phyloP scores from a whole-genome alignment of 441 rosid genomes.

The Croton setiger region DNA sequence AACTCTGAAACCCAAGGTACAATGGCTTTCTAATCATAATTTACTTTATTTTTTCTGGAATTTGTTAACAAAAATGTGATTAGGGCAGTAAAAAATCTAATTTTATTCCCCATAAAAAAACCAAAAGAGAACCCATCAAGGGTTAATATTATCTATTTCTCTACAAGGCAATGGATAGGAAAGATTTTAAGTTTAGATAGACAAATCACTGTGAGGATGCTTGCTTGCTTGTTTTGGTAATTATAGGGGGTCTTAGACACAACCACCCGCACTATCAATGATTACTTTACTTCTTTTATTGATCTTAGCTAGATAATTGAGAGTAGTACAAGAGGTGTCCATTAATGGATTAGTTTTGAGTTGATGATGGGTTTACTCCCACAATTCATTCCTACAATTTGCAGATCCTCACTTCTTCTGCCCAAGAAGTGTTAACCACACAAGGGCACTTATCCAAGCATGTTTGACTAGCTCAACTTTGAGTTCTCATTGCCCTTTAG shows the following conservation, averaged over 20 bases:
- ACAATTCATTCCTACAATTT: background rate
- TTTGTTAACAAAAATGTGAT: background rate
- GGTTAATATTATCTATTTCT: background rate
- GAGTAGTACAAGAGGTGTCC: background rate
- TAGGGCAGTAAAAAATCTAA: background rate
- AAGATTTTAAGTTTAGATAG: background rate
- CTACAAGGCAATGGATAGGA: background rate
- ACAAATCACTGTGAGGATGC: background rate
- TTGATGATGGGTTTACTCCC: background rate
- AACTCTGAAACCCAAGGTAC: background rate
- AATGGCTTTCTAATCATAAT: background rate
- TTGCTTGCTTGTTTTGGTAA: background rate
- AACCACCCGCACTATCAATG: too few species aligned
- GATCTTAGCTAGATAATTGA: too few species aligned
- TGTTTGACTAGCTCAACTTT: background rate
- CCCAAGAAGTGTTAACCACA: background rate
- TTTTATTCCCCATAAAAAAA: background rate
- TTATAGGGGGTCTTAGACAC: too few species aligned
- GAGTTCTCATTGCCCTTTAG: background rate
- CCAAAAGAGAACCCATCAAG: too few species aligned
- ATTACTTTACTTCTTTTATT: too few species aligned
- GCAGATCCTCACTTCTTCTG: background rate
- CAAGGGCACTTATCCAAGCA: background rate
- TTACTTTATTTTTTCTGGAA: too few species aligned
- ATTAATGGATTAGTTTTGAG: background rate